Percentiles rank a stretch among this genome's conserved stretches.
Evolutionary conservation across 805 yeast genomes (phyloP).

Genomic region (Schwanniomyces polymorphus): DNA sequence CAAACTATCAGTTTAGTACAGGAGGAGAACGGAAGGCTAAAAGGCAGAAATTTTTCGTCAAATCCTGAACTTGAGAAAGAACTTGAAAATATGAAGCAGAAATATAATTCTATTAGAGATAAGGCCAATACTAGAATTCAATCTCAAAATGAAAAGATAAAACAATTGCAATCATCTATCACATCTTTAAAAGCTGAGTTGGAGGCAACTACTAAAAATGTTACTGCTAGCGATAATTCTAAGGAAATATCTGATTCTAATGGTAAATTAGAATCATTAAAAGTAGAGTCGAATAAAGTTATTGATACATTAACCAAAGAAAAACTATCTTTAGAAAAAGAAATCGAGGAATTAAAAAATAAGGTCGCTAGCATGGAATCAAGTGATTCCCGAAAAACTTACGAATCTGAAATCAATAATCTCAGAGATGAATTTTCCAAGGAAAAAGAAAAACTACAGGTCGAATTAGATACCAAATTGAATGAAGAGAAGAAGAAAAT

Average conservation of each 20-base stretch:
- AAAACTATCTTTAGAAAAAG: constrained; percentile 9
- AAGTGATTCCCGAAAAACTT: constrained; percentile 5
- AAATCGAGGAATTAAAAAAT: constrained; percentile 8
- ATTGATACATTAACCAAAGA: constrained; percentile 11
- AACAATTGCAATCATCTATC: constrained; percentile 22
- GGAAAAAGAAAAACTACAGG: constrained; percentile 9
- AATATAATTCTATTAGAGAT: constrained; percentile 9
- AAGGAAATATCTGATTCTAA: constrained; percentile 7
- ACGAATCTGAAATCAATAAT: constrained; percentile 22
- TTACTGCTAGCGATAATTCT: constrained; percentile 8
- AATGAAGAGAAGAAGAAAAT: constrained; percentile 34
- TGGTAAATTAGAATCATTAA: constrained; percentile 10
- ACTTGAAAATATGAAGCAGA: constrained; percentile 5
- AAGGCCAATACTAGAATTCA: constrained; percentile 24
- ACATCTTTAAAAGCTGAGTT: constrained; percentile 21
- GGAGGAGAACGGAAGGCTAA: constrained; percentile 63
- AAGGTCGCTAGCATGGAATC: constrained; percentile 7
- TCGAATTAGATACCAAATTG: constrained; percentile 15
- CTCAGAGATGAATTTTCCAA: constrained; percentile 17
- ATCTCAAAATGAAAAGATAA: constrained; percentile 23
- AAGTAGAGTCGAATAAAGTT: constrained; percentile 9
- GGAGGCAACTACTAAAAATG: constrained; percentile 9
- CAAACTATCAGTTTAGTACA: constrained; percentile 46
- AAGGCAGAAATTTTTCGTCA: constrained; percentile 43
- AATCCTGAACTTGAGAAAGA: constrained; percentile 21